Percentiles rank a stretch among this genome's conserved stretches.
phyloP scores from a whole-genome alignment of 2,329 filamentous ascomycete genomes.

The Parasarocladium wereldwijsianum region DNA sequence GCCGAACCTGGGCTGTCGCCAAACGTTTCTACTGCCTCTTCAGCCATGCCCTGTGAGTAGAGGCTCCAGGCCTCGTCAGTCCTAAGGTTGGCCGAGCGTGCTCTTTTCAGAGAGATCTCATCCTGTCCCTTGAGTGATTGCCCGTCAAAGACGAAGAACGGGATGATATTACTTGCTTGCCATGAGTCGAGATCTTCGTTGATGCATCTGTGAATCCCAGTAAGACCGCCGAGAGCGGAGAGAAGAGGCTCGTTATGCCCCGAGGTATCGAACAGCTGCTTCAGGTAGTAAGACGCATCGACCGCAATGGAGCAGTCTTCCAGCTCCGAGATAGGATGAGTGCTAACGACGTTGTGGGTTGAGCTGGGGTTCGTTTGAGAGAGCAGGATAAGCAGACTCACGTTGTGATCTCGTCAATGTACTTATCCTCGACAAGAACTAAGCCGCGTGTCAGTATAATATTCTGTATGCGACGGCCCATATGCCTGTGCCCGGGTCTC shows the following conservation, averaged over 20 bases:
- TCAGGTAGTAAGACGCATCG: conserved; percentile 81
- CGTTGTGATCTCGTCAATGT: conserved; percentile 21
- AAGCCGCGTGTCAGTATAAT: neutral
- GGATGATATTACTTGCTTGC: conserved; percentile 54
- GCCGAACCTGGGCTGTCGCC: conserved; percentile 56
- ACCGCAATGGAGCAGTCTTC: conserved; percentile 65
- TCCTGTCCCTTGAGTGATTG: conserved; percentile 66
- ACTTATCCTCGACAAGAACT: conserved; percentile 24
- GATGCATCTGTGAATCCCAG: conserved; percentile 63
- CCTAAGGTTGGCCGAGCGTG: conserved; percentile 49
- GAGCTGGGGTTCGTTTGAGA: neutral
- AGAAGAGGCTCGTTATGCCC: conserved; percentile 75
- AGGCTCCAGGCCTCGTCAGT: conserved; percentile 74
- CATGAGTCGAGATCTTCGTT: conserved; percentile 62
- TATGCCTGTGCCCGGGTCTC: no score
- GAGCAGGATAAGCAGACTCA: conserved; percentile 8
- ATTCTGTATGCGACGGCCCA: no score
- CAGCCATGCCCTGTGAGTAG: conserved; percentile 68
- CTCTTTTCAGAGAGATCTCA: conserved; percentile 49
- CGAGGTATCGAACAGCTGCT: conserved; percentile 56
- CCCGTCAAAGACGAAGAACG: conserved; percentile 85
- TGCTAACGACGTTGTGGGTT: conserved; percentile 20
- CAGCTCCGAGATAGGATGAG: conserved; percentile 53
- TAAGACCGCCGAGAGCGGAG: conserved; percentile 76
- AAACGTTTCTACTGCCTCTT: conserved; percentile 74